Evolutionary conservation across 2,329 filamentous ascomycete genomes (phyloP).

Genomic region (Simplicillium sp.): DNA sequence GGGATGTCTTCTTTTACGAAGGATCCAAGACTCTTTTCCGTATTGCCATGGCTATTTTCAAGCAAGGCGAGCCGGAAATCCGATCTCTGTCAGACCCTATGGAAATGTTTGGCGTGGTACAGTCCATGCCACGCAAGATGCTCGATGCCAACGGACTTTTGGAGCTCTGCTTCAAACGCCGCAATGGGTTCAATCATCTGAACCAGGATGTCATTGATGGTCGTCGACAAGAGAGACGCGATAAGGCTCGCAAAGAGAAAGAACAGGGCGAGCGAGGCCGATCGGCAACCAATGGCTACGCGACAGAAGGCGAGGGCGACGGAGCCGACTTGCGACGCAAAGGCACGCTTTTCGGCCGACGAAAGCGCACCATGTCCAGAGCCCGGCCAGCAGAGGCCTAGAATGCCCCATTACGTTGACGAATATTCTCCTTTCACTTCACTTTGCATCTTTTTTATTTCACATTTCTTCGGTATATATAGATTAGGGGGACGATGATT

Average conservation of each 20-base stretch:
- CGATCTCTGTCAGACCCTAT: constrained; percentile 73
- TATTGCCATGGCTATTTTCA: constrained; percentile 85
- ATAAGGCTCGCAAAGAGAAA: constrained; percentile 36
- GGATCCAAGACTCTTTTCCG: constrained; percentile 90
- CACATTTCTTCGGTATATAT: constrained; percentile 1
- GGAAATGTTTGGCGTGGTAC: constrained; percentile 93
- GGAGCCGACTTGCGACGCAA: constrained; percentile 18
- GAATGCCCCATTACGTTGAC: background rate
- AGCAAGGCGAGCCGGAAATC: constrained; percentile 74
- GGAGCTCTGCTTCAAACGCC: constrained; percentile 72
- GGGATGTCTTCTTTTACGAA: constrained; percentile 95
- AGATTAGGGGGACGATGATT: background rate
- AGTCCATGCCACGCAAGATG: constrained; percentile 71
- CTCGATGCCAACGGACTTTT: constrained; percentile 75
- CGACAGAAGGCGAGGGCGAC: constrained; percentile 17
- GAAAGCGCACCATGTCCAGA: constrained; percentile 21
- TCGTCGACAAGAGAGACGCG: constrained; percentile 58
- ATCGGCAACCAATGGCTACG: constrained; percentile 18
- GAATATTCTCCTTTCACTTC: constrained; percentile 1
- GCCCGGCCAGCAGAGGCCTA: constrained; percentile 7
- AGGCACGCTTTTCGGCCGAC: constrained; percentile 29
- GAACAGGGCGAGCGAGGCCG: constrained; percentile 15
- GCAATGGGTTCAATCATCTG: constrained; percentile 72
- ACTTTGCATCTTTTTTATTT: constrained; percentile 4
- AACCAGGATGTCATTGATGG: constrained; percentile 76